Conservation (phyloP, 1,284 basidiomycete genomes). For the Pseudozyma sp. region DNA sequence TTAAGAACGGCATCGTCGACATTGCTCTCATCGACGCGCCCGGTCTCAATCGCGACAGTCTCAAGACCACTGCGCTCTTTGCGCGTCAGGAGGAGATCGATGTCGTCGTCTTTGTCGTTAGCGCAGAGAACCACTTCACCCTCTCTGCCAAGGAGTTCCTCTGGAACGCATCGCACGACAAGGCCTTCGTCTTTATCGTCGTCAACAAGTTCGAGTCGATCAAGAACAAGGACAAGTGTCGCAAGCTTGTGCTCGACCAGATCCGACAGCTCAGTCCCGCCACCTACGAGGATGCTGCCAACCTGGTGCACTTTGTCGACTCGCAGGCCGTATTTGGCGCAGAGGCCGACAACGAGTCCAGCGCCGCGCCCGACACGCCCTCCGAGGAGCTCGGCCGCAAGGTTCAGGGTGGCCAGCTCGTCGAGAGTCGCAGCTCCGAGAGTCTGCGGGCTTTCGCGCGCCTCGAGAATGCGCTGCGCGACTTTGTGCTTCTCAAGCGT, state of each 20-base stretch:
- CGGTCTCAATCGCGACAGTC: constrained; percentile 92
- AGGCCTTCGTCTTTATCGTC: constrained; percentile 97
- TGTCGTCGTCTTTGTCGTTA: constrained; percentile 97
- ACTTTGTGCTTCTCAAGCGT: constrained; percentile 94
- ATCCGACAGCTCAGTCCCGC: constrained; percentile 90
- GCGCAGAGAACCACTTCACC: constrained; percentile 98
- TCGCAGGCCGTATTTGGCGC: constrained; percentile 72
- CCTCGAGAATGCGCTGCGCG: constrained; percentile 90
- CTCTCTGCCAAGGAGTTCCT: constrained; percentile 95
- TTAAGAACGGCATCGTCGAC: constrained; percentile 93
- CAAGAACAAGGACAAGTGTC: constrained; percentile 93
- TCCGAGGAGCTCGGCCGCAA: constrained; percentile 45
- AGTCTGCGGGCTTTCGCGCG: constrained; percentile 76
- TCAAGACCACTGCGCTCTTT: constrained; percentile 96
- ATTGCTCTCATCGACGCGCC: constrained; percentile 99
- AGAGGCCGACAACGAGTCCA: constrained; percentile 36
- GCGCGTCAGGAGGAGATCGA: constrained; percentile 98
- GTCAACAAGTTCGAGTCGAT: constrained; percentile 99
- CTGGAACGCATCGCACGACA: constrained; percentile 91
- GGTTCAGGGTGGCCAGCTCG: constrained; percentile 28
- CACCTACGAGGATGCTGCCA: constrained; percentile 89
- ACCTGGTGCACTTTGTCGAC: constrained; percentile 98
- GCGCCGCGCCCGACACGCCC: constrained; percentile 48
- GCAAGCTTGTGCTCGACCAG: constrained; percentile 88
- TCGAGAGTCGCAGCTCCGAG: constrained; percentile 22